Percentiles rank a stretch among this genome's conserved stretches.
phyloP scores from a whole-genome alignment of 2,329 filamentous ascomycete genomes.

The Cryphonectria japonica region DNA sequence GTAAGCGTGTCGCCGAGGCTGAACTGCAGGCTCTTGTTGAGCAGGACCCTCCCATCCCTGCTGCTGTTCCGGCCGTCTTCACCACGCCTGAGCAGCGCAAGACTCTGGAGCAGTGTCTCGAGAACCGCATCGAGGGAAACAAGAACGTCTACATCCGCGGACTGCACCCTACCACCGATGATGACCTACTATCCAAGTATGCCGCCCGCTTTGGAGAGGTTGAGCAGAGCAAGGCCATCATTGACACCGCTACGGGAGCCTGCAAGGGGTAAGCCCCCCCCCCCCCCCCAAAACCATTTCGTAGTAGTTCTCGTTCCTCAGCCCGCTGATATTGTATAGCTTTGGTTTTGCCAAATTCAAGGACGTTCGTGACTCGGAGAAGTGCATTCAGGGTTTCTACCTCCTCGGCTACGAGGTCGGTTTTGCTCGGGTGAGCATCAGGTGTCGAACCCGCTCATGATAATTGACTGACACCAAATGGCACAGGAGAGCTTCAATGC shows the following conservation, averaged over 20 bases:
- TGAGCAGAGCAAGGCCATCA: slow-evolving; percentile 97
- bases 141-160: slow-evolving; percentile 98
- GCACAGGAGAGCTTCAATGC: slow-evolving; percentile 93
- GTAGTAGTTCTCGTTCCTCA: slow-evolving; percentile 3
- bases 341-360: slow-evolving; percentile 98
- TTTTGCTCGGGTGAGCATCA: slow-evolving; percentile 77
- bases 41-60: slow-evolving; percentile 81
- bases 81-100: slow-evolving; percentile 84
- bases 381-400: slow-evolving; percentile 95
- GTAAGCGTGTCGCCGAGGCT: slow-evolving; percentile 46
- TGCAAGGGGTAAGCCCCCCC: slow-evolving; percentile 81
- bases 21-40: slow-evolving; percentile 68
- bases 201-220: slow-evolving; percentile 89
- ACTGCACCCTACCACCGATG: slow-evolving; percentile 91
- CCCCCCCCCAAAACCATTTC: not conserved
- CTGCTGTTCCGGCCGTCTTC: slow-evolving; percentile 86
- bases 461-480: not conserved
- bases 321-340: slow-evolving; percentile 53
- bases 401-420: slow-evolving; percentile 95
- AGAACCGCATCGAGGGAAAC: slow-evolving; percentile 89
- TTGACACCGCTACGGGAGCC: slow-evolving; percentile 87
- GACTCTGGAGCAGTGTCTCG: slow-evolving; percentile 89
- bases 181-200: slow-evolving; percentile 83
- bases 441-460: not conserved
- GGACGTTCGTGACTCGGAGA: slow-evolving; percentile 85